A percentile compares a stretch with the other conserved stretches of the same genome.
Conservation (phyloP, 148 eudicot genomes). For the Polygonum aviculare region DNA sequence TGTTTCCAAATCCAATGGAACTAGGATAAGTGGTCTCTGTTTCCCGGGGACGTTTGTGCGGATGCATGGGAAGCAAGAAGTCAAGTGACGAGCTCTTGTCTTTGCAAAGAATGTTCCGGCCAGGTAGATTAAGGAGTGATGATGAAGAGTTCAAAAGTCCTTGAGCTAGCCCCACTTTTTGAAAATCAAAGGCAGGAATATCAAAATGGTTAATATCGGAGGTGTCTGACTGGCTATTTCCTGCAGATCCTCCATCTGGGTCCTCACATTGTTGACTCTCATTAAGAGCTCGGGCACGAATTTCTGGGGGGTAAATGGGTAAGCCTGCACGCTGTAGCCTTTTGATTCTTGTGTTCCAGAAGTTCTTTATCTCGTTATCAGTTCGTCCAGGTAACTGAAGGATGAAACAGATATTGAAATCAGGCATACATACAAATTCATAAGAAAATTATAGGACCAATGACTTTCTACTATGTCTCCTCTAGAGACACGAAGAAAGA, state of each 20-base stretch:
- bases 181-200: conserved; percentile 46
- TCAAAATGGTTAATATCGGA: conserved; percentile 26
- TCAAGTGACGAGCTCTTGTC: conserved; percentile 24
- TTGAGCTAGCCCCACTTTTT: conserved; percentile 35
- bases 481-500: background rate
- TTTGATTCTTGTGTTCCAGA: conserved; percentile 77
- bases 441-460: background rate
- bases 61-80: conserved; percentile 30
- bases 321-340: conserved; percentile 63
- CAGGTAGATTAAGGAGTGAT: conserved; percentile 28
- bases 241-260: conserved; percentile 21
- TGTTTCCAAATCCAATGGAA: conserved; percentile 19
- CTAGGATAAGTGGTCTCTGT: conserved; percentile 29
- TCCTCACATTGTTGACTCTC: conserved; percentile 45
- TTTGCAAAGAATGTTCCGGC: conserved; percentile 25
- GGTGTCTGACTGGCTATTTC: conserved; percentile 26
- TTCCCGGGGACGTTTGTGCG: conserved; percentile 49
- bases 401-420: background rate
- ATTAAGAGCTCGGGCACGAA: conserved; percentile 29
- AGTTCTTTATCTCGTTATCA: conserved; percentile 83
- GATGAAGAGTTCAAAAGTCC: conserved; percentile 23
- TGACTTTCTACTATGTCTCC: background rate
- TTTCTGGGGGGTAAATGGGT: conserved; percentile 61
- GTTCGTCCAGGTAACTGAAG: conserved; percentile 81
- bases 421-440: background rate